Percentiles rank a stretch among this genome's conserved stretches.
Conservation (phyloP, 2,329 filamentous ascomycete genomes). For the Thelonectria rubi region DNA sequence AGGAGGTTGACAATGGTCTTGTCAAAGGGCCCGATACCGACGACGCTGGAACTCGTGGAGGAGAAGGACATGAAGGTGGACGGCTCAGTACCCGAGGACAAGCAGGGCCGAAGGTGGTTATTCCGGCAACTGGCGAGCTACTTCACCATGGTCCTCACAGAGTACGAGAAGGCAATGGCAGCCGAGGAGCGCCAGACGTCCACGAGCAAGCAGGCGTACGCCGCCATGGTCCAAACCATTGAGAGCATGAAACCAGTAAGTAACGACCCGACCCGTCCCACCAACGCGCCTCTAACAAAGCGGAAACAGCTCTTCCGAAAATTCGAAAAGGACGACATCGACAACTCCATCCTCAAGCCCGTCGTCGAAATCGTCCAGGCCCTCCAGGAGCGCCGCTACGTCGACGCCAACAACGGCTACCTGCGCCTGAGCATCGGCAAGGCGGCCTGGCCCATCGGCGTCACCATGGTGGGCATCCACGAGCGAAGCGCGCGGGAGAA, state of each 20-base stretch:
- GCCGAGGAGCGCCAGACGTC: slow-evolving; percentile 71
- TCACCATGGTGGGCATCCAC: slow-evolving; percentile 99
- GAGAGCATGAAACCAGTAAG: slow-evolving; percentile 83
- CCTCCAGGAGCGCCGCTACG: slow-evolving; percentile 89
- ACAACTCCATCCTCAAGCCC: slow-evolving; percentile 80
- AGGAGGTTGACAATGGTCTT: slow-evolving; percentile 69
- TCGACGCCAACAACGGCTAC: slow-evolving; percentile 96
- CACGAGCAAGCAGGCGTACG: slow-evolving; percentile 82
- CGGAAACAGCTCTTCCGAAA: slow-evolving; percentile 77
- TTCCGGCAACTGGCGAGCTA: slow-evolving; percentile 92
- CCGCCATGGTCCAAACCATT: slow-evolving; percentile 85
- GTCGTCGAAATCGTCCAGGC: slow-evolving; percentile 92
- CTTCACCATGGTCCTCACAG: slow-evolving; percentile 93
- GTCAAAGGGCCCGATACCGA: slow-evolving; percentile 84
- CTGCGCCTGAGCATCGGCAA: slow-evolving; percentile 92
- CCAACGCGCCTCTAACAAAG: slow-evolving; percentile 14
- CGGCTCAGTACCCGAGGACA: slow-evolving; percentile 68
- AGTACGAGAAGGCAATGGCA: slow-evolving; percentile 84
- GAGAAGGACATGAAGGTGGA: slow-evolving; percentile 91
- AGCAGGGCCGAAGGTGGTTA: slow-evolving; percentile 73
- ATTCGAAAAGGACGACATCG: slow-evolving; percentile 82
- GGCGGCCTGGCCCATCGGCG: slow-evolving; percentile 97
- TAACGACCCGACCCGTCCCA: not conserved
- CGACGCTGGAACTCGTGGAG: slow-evolving; percentile 79
- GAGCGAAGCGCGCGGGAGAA: slow-evolving; percentile 96